Percentiles rank a stretch among this genome's conserved stretches.
Evolutionary conservation across 2,329 filamentous ascomycete species (phyloP).

Genomic region (Trichophyton mentagrophytes): DNA sequence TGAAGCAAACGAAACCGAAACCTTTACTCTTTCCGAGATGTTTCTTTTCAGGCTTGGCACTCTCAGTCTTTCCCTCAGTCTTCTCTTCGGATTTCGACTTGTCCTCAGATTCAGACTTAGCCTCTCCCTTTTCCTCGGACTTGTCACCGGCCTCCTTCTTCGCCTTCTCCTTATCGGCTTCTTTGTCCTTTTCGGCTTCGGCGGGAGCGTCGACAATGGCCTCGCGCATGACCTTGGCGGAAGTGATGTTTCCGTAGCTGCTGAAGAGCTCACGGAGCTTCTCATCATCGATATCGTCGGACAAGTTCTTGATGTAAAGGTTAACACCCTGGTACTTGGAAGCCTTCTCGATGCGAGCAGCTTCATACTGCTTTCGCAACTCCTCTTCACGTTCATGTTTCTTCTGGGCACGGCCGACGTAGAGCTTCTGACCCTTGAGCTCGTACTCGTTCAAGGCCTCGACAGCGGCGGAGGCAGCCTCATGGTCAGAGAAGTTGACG

Average conservation of each 20-base stretch:
- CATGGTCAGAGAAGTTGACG: constrained; percentile 89
- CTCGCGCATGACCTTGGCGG: constrained; percentile 98
- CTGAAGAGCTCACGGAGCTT: constrained; percentile 91
- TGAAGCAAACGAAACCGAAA: constrained; percentile 99
- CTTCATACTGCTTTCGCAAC: constrained; percentile 96
- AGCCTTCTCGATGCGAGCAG: constrained; percentile 92
- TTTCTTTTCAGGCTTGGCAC: constrained; percentile 49
- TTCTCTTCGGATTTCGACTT: constrained; percentile 26
- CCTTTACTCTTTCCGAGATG: constrained; percentile 95
- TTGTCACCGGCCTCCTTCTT: constrained; percentile 41
- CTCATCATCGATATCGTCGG: constrained; percentile 93
- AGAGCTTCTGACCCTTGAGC: constrained; percentile 87
- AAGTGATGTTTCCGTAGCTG: constrained; percentile 88
- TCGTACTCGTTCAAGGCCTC: constrained; percentile 86
- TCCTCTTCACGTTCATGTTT: constrained; percentile 99
- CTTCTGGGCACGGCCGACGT: constrained; percentile 98
- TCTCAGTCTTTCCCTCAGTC: constrained; percentile 38
- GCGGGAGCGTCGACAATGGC: constrained; percentile 25
- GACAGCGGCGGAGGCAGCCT: constrained; percentile 71
- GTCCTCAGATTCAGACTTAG: constrained; percentile 20
- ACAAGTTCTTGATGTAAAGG: constrained; percentile 98
- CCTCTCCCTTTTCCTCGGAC: constrained; percentile 16
- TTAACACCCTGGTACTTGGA: constrained; percentile 99
- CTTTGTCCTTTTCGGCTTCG: constrained; percentile 39
- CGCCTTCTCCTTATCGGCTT: constrained; percentile 39